phyloP scores from a whole-genome alignment of 2,329 filamentous ascomycete species.

The Cladobotryum protrusum region DNA sequence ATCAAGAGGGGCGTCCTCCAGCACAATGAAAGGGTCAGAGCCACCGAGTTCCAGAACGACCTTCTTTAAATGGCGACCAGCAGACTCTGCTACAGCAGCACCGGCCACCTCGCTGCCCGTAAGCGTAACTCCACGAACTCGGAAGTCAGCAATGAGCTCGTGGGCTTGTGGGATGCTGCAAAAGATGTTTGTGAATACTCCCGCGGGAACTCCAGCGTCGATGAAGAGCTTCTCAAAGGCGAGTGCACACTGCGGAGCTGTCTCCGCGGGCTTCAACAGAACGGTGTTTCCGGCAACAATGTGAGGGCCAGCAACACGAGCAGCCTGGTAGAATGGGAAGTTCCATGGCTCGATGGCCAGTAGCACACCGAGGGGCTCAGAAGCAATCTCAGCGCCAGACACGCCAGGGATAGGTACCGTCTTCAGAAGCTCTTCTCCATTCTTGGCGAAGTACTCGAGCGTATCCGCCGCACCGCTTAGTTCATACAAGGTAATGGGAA shows the following conservation, averaged over 20 bases:
- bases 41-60: slow-evolving; percentile 68
- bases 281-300: slow-evolving; percentile 62
- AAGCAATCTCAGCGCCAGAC: not conserved
- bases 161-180: slow-evolving; percentile 12
- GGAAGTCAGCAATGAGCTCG: slow-evolving; percentile 25
- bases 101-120: slow-evolving; percentile 7
- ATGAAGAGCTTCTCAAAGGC: slow-evolving; percentile 55
- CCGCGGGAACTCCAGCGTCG: slow-evolving; percentile 66
- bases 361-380: slow-evolving; percentile 5
- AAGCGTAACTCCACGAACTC: slow-evolving; percentile 2
- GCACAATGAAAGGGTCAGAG: slow-evolving; percentile 69
- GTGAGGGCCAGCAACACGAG: slow-evolving; percentile 69
- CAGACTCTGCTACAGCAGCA: slow-evolving; percentile 57
- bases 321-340: slow-evolving; percentile 67
- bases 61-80: slow-evolving; percentile 60
- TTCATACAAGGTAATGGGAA: not conserved
- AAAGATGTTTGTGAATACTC: slow-evolving; percentile 61
- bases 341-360: slow-evolving; percentile 68
- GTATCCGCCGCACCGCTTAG: not conserved
- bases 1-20: slow-evolving; percentile 65
- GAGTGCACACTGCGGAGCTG: slow-evolving; percentile 61
- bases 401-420: not conserved
- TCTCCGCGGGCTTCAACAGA: slow-evolving; percentile 64
- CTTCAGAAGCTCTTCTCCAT: slow-evolving; percentile 1
- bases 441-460: slow-evolving; percentile 3